These are phyloP conservation scores for Auricularia sp. DNA, from an alignment of 768 basidiomycete species.

Conservation along the genomic window DNA sequence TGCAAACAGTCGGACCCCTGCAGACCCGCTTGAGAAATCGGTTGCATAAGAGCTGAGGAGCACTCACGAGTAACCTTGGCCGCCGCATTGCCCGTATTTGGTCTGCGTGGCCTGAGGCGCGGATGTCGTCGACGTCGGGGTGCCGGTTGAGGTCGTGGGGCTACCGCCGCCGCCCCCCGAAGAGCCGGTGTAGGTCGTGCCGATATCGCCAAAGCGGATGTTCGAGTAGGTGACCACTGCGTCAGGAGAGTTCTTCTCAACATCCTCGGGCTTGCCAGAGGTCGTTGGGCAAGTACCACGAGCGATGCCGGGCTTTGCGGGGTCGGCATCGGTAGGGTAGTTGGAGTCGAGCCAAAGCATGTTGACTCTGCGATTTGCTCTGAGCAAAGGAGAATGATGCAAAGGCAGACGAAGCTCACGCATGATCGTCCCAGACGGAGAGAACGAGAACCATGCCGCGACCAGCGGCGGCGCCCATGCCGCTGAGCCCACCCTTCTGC, in stretches of 20 bases:
- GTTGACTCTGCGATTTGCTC: slow-evolving; percentile 18
- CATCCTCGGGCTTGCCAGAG: slow-evolving; percentile 35
- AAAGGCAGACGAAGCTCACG: background rate
- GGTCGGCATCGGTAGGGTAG: slow-evolving; percentile 30
- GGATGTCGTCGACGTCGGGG: background rate
- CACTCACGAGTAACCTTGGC: background rate
- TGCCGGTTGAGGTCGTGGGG: background rate
- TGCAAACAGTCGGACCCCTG: slow-evolving; percentile 9
- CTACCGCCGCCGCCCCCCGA: background rate
- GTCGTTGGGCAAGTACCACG: slow-evolving; percentile 41
- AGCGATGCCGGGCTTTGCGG: slow-evolving; percentile 29
- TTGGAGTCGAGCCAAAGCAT: slow-evolving; percentile 50
- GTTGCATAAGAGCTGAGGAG: background rate
- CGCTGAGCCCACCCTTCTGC: slow-evolving; percentile 30
- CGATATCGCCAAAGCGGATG: slow-evolving; percentile 43
- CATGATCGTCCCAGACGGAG: slow-evolving; percentile 45
- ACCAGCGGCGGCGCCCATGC: slow-evolving; percentile 25
- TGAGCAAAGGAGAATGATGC: too few relatives aligned
- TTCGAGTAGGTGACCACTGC: slow-evolving; percentile 43
- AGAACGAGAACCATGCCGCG: slow-evolving; percentile 41
- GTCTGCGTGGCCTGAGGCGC: background rate
- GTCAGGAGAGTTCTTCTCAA: slow-evolving; percentile 29
- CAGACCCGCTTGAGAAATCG: background rate
- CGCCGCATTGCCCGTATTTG: slow-evolving; percentile 1
- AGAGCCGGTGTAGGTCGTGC: slow-evolving; percentile 28